Conservation (phyloP, 768 basidiomycete species). For the Mycena rebaudengoi region DNA sequence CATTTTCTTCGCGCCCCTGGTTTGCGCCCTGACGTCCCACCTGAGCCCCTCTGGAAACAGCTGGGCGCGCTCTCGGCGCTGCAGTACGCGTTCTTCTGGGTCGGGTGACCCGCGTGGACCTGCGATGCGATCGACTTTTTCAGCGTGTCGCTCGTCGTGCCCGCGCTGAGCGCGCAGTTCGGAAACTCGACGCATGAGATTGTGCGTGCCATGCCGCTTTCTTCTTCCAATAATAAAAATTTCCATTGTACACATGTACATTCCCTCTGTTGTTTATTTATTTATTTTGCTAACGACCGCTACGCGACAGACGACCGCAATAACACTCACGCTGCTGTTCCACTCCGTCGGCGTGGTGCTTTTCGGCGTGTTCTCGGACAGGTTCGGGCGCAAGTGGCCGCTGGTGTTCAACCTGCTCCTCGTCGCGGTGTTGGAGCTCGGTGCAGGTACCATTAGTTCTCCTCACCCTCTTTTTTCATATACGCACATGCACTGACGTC, state of each 20-base stretch:
- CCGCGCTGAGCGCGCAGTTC: slow-evolving; percentile 58
- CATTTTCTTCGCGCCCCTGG: no score
- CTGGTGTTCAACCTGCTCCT: slow-evolving; percentile 79
- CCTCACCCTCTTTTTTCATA: no score
- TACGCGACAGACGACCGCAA: no score
- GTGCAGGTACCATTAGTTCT: slow-evolving; percentile 58
- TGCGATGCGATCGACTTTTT: slow-evolving; percentile 91
- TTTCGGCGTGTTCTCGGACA: slow-evolving; percentile 86
- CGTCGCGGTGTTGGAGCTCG: slow-evolving; percentile 77
- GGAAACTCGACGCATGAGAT: slow-evolving; percentile 50
- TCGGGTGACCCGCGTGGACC: slow-evolving; percentile 81
- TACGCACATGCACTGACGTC: no score
- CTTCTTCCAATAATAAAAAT: slow-evolving; percentile 7
- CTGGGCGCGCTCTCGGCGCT: no score
- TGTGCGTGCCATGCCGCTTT: slow-evolving; percentile 31
- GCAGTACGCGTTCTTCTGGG: slow-evolving; percentile 26
- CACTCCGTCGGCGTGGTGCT: slow-evolving; percentile 82
- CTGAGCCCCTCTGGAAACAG: no score
- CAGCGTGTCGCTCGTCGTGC: slow-evolving; percentile 70
- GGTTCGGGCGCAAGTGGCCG: slow-evolving; percentile 95
- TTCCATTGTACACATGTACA: no score
- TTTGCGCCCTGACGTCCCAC: no score
- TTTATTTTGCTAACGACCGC: no score
- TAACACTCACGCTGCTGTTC: slow-evolving; percentile 92
- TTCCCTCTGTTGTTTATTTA: no score